These are phyloP conservation scores for Xylariaceae sp. DNA, from an alignment of 2,329 filamentous ascomycete species.

Conservation along the genomic window DNA sequence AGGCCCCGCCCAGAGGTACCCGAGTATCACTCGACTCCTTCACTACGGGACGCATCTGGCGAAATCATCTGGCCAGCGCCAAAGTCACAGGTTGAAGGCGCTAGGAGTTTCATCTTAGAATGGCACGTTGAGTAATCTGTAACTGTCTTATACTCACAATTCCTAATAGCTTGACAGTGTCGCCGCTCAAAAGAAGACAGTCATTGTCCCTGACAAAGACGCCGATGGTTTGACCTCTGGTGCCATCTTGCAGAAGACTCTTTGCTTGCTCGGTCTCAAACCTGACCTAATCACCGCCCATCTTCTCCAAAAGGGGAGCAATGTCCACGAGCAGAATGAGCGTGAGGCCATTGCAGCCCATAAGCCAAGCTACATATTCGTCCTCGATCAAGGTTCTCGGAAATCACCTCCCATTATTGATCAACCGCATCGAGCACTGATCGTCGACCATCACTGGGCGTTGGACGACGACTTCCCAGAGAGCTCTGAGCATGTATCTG, in stretches of 20 bases:
- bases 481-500: constrained; percentile 52
- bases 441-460: constrained; percentile 65
- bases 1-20: constrained; percentile 31
- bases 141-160: not conserved
- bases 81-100: constrained; percentile 48
- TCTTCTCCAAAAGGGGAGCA: constrained; percentile 56
- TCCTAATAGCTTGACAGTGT: constrained; percentile 38
- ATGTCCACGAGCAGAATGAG: constrained; percentile 52
- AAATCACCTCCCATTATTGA: constrained; percentile 51
- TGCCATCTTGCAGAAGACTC: constrained; percentile 57
- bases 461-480: constrained; percentile 52
- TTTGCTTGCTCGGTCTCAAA: constrained; percentile 55
- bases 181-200: constrained; percentile 43
- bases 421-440: constrained; percentile 44
- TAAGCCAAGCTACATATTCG: constrained; percentile 55
- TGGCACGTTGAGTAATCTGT: constrained; percentile 40
- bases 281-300: constrained; percentile 52
- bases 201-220: constrained; percentile 67
- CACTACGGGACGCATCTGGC: constrained; percentile 40
- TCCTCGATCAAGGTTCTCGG: constrained; percentile 63
- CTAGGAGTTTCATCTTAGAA: constrained; percentile 52
- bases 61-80: constrained; percentile 60
- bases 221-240: constrained; percentile 64
- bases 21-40: constrained; percentile 42
- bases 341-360: constrained; percentile 46